These are phyloP conservation scores for Arachis monticola DNA, from an alignment of 331 rosid species.

Conservation along the genomic window DNA sequence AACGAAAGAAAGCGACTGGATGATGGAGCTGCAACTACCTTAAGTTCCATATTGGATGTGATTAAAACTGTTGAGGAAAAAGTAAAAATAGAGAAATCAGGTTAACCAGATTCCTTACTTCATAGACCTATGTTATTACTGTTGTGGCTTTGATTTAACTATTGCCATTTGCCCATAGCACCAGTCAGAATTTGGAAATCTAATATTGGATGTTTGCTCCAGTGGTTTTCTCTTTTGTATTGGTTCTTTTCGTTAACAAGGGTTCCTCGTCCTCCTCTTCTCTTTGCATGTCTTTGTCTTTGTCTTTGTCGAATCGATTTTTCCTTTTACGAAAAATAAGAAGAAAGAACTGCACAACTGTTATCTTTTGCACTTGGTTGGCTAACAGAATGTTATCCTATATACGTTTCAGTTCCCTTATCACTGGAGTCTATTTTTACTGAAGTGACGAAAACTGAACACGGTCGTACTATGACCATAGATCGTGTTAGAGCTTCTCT, in stretches of 20 bases:
- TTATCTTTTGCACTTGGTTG: slow-evolving; percentile 9
- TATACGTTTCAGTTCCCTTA: slow-evolving; percentile 65
- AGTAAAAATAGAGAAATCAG: slow-evolving; percentile 71
- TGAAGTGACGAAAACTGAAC: slow-evolving; percentile 86
- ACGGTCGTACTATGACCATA: slow-evolving; percentile 64
- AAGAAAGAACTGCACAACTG: neutral
- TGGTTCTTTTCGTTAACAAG: too few relatives aligned
- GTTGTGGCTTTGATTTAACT: neutral
- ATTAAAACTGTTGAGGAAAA: slow-evolving; percentile 61
- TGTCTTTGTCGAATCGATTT: neutral
- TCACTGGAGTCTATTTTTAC: slow-evolving; percentile 59
- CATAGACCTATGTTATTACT: neutral
- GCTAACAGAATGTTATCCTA: slow-evolving; percentile 26
- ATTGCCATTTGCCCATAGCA: neutral
- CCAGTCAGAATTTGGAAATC: neutral
- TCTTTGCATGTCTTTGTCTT: too few relatives aligned
- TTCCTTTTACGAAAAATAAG: neutral
- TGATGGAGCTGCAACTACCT: slow-evolving; percentile 75
- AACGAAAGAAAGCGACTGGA: slow-evolving; percentile 71
- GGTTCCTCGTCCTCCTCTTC: too few relatives aligned
- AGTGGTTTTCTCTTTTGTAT: neutral
- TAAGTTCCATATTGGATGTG: slow-evolving; percentile 73
- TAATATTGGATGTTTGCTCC: neutral
- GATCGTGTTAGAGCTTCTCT: slow-evolving; percentile 78
- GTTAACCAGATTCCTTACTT: slow-evolving; percentile 46